Conservation (phyloP, 345 rosid genomes). For the Geranium brycei region DNA sequence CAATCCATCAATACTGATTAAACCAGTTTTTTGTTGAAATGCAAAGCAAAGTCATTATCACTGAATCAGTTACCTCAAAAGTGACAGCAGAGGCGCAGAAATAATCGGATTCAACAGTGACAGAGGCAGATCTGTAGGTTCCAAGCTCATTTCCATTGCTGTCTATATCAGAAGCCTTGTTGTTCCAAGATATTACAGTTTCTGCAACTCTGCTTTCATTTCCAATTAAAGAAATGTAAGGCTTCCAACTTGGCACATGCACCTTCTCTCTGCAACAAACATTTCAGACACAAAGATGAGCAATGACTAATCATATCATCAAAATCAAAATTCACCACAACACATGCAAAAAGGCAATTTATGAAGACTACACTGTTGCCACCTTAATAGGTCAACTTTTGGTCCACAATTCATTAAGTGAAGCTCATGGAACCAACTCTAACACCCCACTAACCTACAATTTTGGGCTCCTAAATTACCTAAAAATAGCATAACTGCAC, state of each 20-base stretch:
- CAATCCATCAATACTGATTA: not conserved
- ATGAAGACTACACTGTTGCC: not conserved
- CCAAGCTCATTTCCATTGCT: constrained; percentile 39
- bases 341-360: not conserved
- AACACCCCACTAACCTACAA: constrained; percentile 21
- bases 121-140: constrained; percentile 67
- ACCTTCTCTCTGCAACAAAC: constrained; percentile 61
- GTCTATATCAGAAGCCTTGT: constrained; percentile 62
- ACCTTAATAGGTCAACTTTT: not conserved
- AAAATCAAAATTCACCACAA: not conserved
- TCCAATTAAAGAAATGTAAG: constrained; percentile 67
- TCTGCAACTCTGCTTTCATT: constrained; percentile 25
- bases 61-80: constrained; percentile 39
- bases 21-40: not conserved
- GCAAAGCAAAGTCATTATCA: not conserved
- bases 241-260: constrained; percentile 45
- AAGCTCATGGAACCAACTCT: not conserved
- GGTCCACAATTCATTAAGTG: not conserved
- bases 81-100: constrained; percentile 76
- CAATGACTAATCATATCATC: not conserved
- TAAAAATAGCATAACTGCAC: constrained; percentile 21
- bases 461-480: constrained; percentile 7
- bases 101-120: constrained; percentile 53
- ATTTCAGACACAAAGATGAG: not conserved
- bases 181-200: constrained; percentile 52